Percentiles rank a stretch among this genome's conserved stretches.
phyloP scores from a whole-genome alignment of 2,329 filamentous ascomycete species.

The Ambrosiella cleistominuta region DNA sequence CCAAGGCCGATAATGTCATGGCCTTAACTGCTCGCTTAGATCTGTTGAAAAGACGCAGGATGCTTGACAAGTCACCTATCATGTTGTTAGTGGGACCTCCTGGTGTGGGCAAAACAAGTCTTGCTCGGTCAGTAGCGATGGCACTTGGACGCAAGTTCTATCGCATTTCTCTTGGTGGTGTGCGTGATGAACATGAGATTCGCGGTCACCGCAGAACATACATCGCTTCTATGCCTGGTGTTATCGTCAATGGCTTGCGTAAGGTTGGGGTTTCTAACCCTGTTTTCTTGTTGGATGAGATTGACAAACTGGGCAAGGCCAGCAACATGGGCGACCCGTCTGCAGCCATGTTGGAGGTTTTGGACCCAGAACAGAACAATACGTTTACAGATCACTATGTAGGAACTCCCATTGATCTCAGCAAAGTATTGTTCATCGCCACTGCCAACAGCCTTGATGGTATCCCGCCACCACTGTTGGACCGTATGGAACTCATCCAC shows the following conservation, averaged over 20 bases:
- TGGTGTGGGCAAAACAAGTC: conserved; percentile 86
- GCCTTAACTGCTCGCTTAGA: conserved; percentile 45
- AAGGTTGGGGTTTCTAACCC: conserved; percentile 94
- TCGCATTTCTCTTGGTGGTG: conserved; percentile 86
- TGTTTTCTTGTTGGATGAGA: conserved; percentile 89
- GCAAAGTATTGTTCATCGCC: conserved; percentile 92
- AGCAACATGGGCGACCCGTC: conserved; percentile 93
- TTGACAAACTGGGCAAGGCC: conserved; percentile 83
- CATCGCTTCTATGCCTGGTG: conserved; percentile 94
- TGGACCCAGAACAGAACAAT: conserved; percentile 94
- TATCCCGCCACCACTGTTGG: conserved; percentile 80
- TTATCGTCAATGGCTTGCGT: conserved; percentile 83
- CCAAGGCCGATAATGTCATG: conserved; percentile 17
- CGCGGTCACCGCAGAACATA: conserved; percentile 88
- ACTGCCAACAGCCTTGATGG: conserved; percentile 91
- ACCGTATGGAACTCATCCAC: conserved; percentile 92
- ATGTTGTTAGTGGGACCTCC: conserved; percentile 83
- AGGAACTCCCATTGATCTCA: conserved; percentile 85
- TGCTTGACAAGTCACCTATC: conserved; percentile 91
- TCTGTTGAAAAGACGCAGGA: conserved; percentile 61
- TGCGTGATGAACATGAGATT: conserved; percentile 92
- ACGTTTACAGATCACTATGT: conserved; percentile 93
- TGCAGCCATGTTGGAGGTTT: conserved; percentile 91
- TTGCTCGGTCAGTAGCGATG: conserved; percentile 82
- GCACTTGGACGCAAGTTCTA: conserved; percentile 92